Base-by-base conservation (phyloP, 805 yeast species). In the Saccharomycopsis javanensis region DNA sequence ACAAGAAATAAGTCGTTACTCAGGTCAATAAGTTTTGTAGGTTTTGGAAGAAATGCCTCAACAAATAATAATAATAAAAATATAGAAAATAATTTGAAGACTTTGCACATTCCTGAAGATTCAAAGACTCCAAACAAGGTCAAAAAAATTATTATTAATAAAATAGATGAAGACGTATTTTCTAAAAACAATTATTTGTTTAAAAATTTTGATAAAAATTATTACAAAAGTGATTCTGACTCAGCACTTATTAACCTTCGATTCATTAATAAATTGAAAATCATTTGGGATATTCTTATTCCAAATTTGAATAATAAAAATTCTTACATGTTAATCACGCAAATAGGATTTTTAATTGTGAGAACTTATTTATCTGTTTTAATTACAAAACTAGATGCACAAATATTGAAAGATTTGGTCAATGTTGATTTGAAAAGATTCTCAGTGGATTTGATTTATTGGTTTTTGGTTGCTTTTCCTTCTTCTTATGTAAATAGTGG, bases 401-500 rank as follows among this genome's bases (percentile, higher is more conserved):
- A 87, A 68, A 86, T 91, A 54, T 96, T 90, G 50, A 85, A 87
- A 68, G 92, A 90, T 69, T 79, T 91, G 66, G 88, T 91, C 63
- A 84, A 89, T 16, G 89, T 90, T 16, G 82, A 85, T 62, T 88
- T 90, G 18, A 78, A 74, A 62, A 83, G 84, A 55, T 91, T 91
- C 64, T 68, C 82, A 45, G 75, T 87, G 59, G 96, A 91, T 68
- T 74, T 91, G 68, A 78, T 81, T 8, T 86, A 86, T 69, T 91
- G 97, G 97, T 80, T 91, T 58, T 71, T 87, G 59, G 83, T 91
- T 66, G 97, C 97, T 0, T 81, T 91, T 61, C 98, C 98, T 1
- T 96, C 97, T 0, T 83, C 94, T 2, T 91, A 88, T 69, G 86
- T 96, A 33, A 91, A 91, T 69, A 86, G 96, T 52, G 90, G 92